phyloP scores from a whole-genome alignment of 78 protist genomes.

The Trichosphaerium sp. region DNA sequence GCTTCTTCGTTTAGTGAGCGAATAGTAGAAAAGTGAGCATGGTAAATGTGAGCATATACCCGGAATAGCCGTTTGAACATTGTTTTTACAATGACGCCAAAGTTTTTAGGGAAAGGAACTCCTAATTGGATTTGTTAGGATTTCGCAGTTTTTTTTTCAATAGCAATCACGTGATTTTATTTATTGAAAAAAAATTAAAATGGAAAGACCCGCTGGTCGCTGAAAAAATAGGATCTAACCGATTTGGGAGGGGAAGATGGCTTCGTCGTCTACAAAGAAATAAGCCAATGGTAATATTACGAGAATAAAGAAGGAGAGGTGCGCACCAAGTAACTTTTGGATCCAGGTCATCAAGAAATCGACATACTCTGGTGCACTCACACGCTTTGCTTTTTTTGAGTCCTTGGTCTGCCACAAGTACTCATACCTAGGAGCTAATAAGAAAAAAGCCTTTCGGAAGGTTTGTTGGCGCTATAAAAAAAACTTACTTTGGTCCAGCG shows the following conservation, averaged over 20 bases:
- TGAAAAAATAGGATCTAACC: too few relatives aligned
- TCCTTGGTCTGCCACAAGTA: constrained; percentile 88
- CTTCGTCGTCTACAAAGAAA: constrained; percentile 91
- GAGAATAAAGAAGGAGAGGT: too few relatives aligned
- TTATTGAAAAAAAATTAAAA: not conserved
- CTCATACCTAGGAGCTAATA: constrained; percentile 49
- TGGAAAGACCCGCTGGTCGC: too few relatives aligned
- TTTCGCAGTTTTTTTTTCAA: too few relatives aligned
- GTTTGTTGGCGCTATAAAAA: not conserved
- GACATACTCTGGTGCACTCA: constrained; percentile 91
- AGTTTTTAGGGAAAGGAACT: constrained; percentile 85
- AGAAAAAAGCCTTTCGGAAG: not conserved
- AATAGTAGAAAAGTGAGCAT: constrained; percentile 75
- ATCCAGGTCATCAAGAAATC: constrained; percentile 94
- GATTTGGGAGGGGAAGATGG: constrained; percentile 76
- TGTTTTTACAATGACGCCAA: constrained; percentile 46
- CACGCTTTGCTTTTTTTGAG: constrained; percentile 76
- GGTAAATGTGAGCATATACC: constrained; percentile 96
- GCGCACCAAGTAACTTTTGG: constrained; percentile 69
- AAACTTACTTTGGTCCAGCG: constrained; percentile 69
- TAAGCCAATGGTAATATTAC: too few relatives aligned
- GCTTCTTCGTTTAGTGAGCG: constrained; percentile 73
- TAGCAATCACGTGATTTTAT: too few relatives aligned
- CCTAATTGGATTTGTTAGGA: constrained; percentile 12
- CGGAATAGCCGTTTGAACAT: constrained; percentile 84